Evolutionary conservation across 345 rosid genomes (phyloP).

Genomic region (Camelina sativa): DNA sequence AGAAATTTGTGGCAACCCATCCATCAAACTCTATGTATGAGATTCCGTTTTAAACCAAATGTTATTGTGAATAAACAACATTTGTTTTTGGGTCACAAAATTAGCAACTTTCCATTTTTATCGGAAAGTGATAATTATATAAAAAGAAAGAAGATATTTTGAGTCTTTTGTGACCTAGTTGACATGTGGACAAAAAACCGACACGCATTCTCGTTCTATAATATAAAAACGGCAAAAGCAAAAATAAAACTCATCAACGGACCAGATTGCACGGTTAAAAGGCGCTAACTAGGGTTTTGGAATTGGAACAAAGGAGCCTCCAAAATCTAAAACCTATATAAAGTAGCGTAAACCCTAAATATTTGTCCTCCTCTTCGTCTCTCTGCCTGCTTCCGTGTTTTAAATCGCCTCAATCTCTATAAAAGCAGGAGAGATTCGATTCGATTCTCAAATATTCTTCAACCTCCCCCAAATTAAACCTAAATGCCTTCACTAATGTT

Average conservation of each 20-base stretch:
- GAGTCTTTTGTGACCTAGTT: too few relatives aligned
- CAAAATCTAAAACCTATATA: conserved; percentile 20
- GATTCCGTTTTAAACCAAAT: too few relatives aligned
- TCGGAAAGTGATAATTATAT: too few relatives aligned
- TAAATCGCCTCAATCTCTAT: conserved; percentile 29
- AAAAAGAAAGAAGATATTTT: too few relatives aligned
- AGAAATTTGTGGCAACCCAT: neutral
- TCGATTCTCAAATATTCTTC: neutral
- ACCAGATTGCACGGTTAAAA: conserved; percentile 12
- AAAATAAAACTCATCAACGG: conserved; percentile 20
- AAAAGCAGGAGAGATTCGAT: conserved; percentile 31
- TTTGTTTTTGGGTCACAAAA: too few relatives aligned
- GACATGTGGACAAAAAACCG: too few relatives aligned
- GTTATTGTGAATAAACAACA: too few relatives aligned
- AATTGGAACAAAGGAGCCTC: conserved; percentile 3
- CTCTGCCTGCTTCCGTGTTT: conserved; percentile 23
- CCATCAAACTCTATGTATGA: neutral
- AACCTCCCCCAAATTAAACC: neutral
- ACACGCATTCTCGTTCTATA: too few relatives aligned
- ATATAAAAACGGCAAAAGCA: too few relatives aligned
- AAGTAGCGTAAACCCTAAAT: conserved; percentile 15
- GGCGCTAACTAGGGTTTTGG: conserved; percentile 28
- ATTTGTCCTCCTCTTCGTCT: conserved; percentile 5
- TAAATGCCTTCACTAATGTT: conserved; percentile 67
- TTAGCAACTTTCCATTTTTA: too few relatives aligned